Evolutionary conservation across 768 basidiomycete genomes (phyloP), one percentile per base, ranked within the genome.

Genomic region (Boletus edulis): DNA sequence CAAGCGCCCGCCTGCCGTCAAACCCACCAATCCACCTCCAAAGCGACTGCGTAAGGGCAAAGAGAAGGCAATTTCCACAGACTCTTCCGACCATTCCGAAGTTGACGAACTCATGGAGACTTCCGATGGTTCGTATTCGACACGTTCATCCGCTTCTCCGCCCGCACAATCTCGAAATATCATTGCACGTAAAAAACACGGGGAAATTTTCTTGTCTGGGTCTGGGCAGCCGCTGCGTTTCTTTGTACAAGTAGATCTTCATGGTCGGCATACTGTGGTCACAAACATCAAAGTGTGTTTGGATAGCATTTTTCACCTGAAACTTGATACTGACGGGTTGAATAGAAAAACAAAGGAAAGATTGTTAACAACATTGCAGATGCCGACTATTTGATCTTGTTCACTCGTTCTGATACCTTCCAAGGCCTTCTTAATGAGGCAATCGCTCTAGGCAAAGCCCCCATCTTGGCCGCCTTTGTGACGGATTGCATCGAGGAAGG

Each of bases 231-330:
- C 78, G 0, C 61, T 84, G 44, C 66, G 72, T 13, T 88, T 89
- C 59, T 87, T 81, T 59, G 83, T 89, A 35, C 85, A 87, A 63
- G 73, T 89, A n/a, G 85, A 86, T 59, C 72, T 86, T 1, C 76
- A 77, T 42, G 80, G 81, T 47, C 76, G 87, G 22, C 70, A 73
- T 15, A 67, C 72, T 1, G 64, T 85, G 27, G 76, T 85, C 22
- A 72, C 72, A 43, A 70, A 74, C 9, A 84, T 91, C 66, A 88
- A 86, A 80, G 88, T 86, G 51, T 54, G 74, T 65, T 31, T 17
- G 17, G 45, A 22, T 11, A 13, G 24, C 27, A 34, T 18, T 40
- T 42, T 49, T 43, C 24, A 8, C 12, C 11, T 18, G 35, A 38
- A 24, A 20, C 12, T 44, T 41, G 29, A 48, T 44, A 17, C 24